A percentile compares a stretch with the other conserved stretches of the same genome.
These are phyloP conservation scores for Gaeumannomyces tritici DNA, from an alignment of 2,329 filamentous ascomycete species.

Conservation along the genomic window DNA sequence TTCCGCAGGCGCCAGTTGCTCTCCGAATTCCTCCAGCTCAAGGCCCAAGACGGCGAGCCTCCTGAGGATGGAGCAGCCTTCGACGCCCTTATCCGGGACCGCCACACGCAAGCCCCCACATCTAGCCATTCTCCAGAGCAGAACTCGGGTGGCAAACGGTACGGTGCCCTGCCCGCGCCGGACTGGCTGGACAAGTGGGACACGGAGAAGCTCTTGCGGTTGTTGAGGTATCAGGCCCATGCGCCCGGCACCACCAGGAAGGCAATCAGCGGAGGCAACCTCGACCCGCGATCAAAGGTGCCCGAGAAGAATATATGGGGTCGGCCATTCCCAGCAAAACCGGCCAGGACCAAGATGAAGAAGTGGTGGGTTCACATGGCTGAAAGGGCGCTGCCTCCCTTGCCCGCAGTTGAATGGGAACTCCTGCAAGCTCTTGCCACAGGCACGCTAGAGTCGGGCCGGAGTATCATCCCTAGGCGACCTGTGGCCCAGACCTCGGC, in stretches of 20 bases:
- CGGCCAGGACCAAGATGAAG: slow-evolving; percentile 31
- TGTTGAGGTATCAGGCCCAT: slow-evolving; percentile 30
- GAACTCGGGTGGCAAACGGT: background rate
- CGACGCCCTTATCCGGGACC: slow-evolving; percentile 13
- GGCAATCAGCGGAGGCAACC: slow-evolving; percentile 8
- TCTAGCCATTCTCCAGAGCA: background rate
- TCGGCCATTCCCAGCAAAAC: slow-evolving; percentile 26
- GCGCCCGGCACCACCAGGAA: background rate
- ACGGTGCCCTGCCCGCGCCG: background rate
- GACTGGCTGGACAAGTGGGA: slow-evolving; percentile 44
- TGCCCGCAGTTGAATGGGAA: slow-evolving; percentile 46
- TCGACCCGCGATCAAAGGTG: slow-evolving; percentile 25
- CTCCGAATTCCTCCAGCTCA: slow-evolving; percentile 21
- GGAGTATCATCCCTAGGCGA: slow-evolving; percentile 26
- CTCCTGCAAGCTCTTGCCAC: slow-evolving; percentile 34
- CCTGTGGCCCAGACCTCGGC: slow-evolving; percentile 14
- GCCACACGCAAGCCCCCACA: background rate
- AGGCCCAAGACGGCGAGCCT: slow-evolving; percentile 12
- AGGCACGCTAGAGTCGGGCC: slow-evolving; percentile 28
- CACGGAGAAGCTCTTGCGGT: slow-evolving; percentile 28
- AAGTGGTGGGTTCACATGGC: slow-evolving; percentile 37
- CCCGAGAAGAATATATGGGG: slow-evolving; percentile 41
- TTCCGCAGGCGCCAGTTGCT: slow-evolving; percentile 39
- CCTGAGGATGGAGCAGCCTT: slow-evolving; percentile 31
- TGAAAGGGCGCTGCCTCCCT: slow-evolving; percentile 41